These are phyloP conservation scores for Adansonia gregorii DNA, from an alignment of 441 rosid species.

Conservation along the genomic window DNA sequence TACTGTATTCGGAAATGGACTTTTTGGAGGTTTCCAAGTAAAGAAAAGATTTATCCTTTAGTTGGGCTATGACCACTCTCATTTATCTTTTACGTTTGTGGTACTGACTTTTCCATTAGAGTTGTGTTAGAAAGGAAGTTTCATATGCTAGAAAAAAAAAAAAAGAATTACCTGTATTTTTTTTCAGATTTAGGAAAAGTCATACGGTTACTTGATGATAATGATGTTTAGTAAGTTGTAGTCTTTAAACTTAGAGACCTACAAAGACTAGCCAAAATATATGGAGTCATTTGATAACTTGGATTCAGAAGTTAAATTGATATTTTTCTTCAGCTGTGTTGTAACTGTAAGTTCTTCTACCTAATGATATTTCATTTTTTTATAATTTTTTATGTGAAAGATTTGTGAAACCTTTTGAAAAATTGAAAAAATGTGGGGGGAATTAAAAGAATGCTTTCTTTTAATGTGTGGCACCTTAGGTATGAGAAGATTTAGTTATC, in stretches of 20 bases:
- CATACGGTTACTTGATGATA: not conserved
- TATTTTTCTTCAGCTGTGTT: not conserved
- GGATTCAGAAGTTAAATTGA: not conserved
- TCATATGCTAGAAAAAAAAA: not conserved
- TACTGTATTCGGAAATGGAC: not conserved
- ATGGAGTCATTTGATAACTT: not conserved
- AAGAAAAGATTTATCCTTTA: not conserved
- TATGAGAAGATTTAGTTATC: not conserved
- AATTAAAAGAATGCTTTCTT: not conserved
- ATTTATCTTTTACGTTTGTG: not conserved
- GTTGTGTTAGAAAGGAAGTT: not conserved
- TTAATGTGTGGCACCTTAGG: not conserved
- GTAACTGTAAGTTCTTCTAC: not conserved
- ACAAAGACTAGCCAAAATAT: not conserved
- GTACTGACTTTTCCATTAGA: not conserved
- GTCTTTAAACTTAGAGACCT: not conserved
- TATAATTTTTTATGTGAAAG: not conserved
- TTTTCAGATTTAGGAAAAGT: not conserved
- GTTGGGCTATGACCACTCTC: not conserved
- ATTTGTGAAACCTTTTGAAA: not conserved
- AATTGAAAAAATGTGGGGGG: not conserved
- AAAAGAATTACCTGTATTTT: not conserved
- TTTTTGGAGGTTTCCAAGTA: not conserved
- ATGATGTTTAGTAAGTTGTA: conserved; percentile 8
- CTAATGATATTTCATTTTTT: not conserved